These are phyloP conservation scores for Mucor plumbeus DNA, from an alignment of 371 early-diverging fungal species.

Conservation along the genomic window DNA sequence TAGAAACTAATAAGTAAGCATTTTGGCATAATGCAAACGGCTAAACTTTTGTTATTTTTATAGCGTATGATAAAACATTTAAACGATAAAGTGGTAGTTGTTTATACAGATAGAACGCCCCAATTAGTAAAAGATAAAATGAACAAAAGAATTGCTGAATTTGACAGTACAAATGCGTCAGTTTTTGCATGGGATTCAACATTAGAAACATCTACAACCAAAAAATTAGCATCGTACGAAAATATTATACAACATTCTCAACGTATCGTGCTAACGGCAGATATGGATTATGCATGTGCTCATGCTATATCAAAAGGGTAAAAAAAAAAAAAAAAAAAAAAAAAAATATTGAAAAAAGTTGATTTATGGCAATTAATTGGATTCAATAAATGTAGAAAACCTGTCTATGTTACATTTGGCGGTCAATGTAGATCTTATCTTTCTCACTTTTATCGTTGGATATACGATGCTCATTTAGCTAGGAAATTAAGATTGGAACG, in stretches of 20 bases:
- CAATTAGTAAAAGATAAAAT: slow-evolving; percentile 41
- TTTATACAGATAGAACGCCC: slow-evolving; percentile 51
- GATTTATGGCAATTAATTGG: neutral
- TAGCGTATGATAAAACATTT: slow-evolving; percentile 48
- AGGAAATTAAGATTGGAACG: slow-evolving; percentile 45
- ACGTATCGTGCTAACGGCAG: slow-evolving; percentile 47
- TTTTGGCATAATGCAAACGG: neutral
- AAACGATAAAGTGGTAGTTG: slow-evolving; percentile 31
- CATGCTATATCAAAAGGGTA: slow-evolving; percentile 46
- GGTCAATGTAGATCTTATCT: slow-evolving; percentile 46
- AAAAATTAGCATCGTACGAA: slow-evolving; percentile 38
- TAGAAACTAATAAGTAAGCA: slow-evolving; percentile 1
- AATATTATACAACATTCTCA: slow-evolving; percentile 31
- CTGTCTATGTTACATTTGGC: slow-evolving; percentile 49
- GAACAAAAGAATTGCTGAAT: slow-evolving; percentile 6
- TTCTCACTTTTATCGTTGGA: slow-evolving; percentile 47
- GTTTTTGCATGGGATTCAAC: slow-evolving; percentile 45
- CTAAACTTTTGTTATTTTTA: neutral
- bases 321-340: slow-evolving; percentile 3
- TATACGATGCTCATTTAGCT: slow-evolving; percentile 38
- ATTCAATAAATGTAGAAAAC: slow-evolving; percentile 33
- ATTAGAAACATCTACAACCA: slow-evolving; percentile 12
- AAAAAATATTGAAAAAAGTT: neutral
- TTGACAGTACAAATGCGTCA: neutral
- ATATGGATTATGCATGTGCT: slow-evolving; percentile 47